Conservation (phyloP, 2,329 filamentous ascomycete species). For the Chalara sp. region DNA sequence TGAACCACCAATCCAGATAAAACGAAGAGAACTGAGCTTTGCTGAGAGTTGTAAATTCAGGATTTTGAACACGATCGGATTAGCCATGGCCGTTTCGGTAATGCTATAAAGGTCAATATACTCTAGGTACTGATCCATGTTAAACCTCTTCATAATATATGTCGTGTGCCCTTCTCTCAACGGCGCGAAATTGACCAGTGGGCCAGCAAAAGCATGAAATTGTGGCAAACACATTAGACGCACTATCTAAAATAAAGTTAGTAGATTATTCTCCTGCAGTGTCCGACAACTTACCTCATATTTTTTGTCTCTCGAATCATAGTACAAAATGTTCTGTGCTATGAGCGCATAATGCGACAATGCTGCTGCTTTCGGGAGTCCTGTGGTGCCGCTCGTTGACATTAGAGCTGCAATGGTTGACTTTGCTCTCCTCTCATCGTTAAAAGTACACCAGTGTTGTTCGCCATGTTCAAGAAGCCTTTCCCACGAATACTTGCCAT, state of each 20-base stretch:
- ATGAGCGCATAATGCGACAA: constrained; percentile 6
- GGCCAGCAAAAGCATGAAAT: constrained; percentile 64
- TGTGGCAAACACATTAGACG: constrained; percentile 36
- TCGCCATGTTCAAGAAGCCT: constrained; percentile 17
- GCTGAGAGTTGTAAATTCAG: constrained; percentile 48
- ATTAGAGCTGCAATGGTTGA: constrained; percentile 34
- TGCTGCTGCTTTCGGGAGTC: constrained; percentile 37
- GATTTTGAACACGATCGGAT: constrained; percentile 66
- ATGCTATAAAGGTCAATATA: constrained; percentile 63
- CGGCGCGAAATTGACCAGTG: constrained; percentile 29
- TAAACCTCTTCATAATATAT: constrained; percentile 65
- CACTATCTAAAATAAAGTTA: too few relatives aligned
- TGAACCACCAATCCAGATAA: constrained; percentile 42
- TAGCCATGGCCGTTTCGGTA: constrained; percentile 60
- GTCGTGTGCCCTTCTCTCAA: not conserved
- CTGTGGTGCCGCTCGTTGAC: constrained; percentile 49
- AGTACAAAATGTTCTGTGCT: too few relatives aligned
- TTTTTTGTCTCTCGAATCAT: too few relatives aligned
- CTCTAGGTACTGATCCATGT: constrained; percentile 64
- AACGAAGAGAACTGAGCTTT: constrained; percentile 34
- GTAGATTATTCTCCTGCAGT: too few relatives aligned
- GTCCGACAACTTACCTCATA: too few relatives aligned
- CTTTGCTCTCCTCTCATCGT: constrained; percentile 20
- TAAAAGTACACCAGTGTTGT: constrained; percentile 20
- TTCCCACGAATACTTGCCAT: constrained; percentile 16